Base-by-base conservation (phyloP, 805 yeast species). In the Saccharomycopsis sp. region DNA sequence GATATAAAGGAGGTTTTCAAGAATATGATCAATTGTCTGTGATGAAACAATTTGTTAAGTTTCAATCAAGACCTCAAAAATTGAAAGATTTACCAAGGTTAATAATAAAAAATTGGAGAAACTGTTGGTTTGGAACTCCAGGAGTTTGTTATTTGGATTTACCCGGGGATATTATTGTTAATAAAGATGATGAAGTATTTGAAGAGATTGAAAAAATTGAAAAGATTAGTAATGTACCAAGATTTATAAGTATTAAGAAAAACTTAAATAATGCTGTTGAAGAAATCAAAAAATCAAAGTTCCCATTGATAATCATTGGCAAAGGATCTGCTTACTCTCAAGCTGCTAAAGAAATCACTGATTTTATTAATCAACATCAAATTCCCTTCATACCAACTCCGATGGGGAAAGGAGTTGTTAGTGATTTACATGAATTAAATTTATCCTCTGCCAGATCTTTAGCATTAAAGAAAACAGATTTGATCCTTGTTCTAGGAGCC, bases 381-480 rank as follows among this genome's bases (percentile, higher is more conserved):
- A 37, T 79, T 1, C 73, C 80, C 1, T 79, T 79, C 49, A 51
- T 79, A 36, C 84, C 87, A 8, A 79, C 87, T 0, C 86, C 88
- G 3, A 79, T 79, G 88, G 88, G 82, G 0, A 79, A 79, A 55
- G 88, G 88, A 8, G 72, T 79, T 1, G 57, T 79, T 1, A 61
- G 72, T 2, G 88, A 79, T 51, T 48, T 56, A 3, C 55, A 59
- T 30, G 51, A 50, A 0, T 52, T 64, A 25, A 79, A 79, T 48
- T 65, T 74, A 12, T 70, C 81, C 0, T 74, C 83, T 2, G 83
- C 82, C 3, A 61, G 87, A 42, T 74, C 84, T 0, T 59, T 62
- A n/a, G 83, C 74, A 0, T 59, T 79, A 49, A 63, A 61, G 45
- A 48, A 57, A 5, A 74, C 85, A 0, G 85, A 79, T 51, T 71